Evolutionary conservation across 352 stramenopile species (phyloP), one percentile per base, ranked within the genome.

Genomic region (Pilasporangium apinafurcum): DNA sequence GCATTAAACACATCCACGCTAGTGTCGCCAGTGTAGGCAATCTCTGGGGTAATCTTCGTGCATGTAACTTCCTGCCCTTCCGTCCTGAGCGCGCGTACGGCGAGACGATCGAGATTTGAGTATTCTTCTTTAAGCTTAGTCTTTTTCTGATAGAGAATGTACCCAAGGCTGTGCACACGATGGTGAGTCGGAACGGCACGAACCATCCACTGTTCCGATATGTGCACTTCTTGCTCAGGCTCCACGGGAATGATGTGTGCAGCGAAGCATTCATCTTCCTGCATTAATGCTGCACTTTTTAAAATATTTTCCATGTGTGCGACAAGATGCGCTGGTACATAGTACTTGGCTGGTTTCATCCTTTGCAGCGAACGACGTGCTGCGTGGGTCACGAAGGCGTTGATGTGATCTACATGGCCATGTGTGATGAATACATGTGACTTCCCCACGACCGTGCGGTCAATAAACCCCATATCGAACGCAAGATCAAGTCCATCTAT

Each of bases 381-480:
- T 13, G 79, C 81, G 54, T 93, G 81, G 0, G 54, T 44, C 28
- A 73, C 63, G 26, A 93, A 53, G 0, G 69, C 71, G 5, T 65
- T 53, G 43, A 95, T 78, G 63, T 95, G 83, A 56, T 95, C 83
- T 10, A 79, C 49, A 62, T 95, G 83, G 35, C 83, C 83, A 39
- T 95, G 83, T 18, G 83, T 90, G 55, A 95, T 84, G 59, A 95
- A 93, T 16, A 95, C 68, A 44, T 91, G 60, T 14, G 66, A 64
- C 53, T 89, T 90, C 51, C 36, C 73, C 18, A 57, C 62, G 21
- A 70, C 62, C 12, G 61, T 61, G 9, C 54, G 57, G 21, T 72
- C 56, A 37, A 73, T 62, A 41, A 67, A 72, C 34, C 81, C 81
- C 29, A 90, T 69, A 43, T 93, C 81, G 34, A 93, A 93, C 5